Base-by-base conservation (phyloP, 352 stramenopile species). In the Globisporangium mamillatum region DNA sequence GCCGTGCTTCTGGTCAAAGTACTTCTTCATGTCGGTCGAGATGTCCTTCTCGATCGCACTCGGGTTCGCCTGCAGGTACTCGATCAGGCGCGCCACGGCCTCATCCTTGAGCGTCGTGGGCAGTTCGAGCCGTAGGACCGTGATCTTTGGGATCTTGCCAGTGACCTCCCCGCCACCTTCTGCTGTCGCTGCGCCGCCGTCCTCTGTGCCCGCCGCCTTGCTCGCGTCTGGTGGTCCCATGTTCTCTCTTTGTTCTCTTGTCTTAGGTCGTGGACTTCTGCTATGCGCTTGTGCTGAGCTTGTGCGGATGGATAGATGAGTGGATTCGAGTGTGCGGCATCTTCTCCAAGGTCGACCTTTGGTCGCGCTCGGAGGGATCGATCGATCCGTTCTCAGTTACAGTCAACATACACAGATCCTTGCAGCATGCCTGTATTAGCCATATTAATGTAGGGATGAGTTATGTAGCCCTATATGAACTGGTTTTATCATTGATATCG, bases 21-120 rank as follows among this genome's bases (percentile, higher is more conserved):
- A 97, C 78, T 99, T 99, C 77, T 99, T 99, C 78, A 99, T 98
- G 73, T 98, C 98, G 29, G 97, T 98, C 36, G 97, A 96, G 69
- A 99, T 98, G 76, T 99, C 97, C 81, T 70, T 70, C 36, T 70
- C 65, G 38, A 70, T 70, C 46, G 75, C 75, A 24, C 70, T 75
- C 27, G 74, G 71, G 5, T 73, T 85, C 29, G 70, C 61, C 36
- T 77, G 75, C 53, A 84, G 16, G 50, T 71, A 74, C 69, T 82
- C 77, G 56, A 75, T 66, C 57, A 87, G 58, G 52, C 79, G 76
- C 25, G 27, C 56, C 9, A 94, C 79, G 8, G 83, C 84, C 32
- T 93, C 85, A 68, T 94, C 83, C 63, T 90, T 92, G 70, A 92
- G 83, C 14, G 71, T 72, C 20, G 82, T 90, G 36, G 81, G 73